Conservation (phyloP, 2,329 filamentous ascomycete species). For the Colletotrichum melonis region DNA sequence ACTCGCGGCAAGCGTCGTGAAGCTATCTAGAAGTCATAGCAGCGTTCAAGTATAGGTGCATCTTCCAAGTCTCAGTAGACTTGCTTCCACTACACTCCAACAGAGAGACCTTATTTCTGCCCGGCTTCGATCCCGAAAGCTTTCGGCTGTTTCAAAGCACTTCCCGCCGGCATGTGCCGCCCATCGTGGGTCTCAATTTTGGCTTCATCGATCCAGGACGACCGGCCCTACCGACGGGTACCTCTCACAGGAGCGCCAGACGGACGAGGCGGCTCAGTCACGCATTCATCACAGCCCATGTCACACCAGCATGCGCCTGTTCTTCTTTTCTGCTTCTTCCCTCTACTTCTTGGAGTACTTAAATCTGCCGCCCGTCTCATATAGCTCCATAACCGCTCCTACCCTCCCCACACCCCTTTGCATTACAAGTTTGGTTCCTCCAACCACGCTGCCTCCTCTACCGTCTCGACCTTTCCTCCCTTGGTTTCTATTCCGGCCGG, state of each 20-base stretch:
- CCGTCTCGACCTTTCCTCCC: background rate
- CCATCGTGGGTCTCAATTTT: background rate
- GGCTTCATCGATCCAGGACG: background rate
- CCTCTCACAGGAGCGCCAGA: background rate
- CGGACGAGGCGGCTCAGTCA: conserved; percentile 15
- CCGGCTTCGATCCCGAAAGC: background rate
- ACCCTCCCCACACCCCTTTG: conserved; percentile 8
- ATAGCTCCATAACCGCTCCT: conserved; percentile 12
- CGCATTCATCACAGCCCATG: background rate
- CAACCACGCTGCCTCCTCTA: conserved; percentile 16
- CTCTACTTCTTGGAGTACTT: background rate
- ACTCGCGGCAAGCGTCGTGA: background rate
- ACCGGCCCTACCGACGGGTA: background rate
- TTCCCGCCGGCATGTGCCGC: background rate
- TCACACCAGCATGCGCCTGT: conserved; percentile 2
- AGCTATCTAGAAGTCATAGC: background rate
- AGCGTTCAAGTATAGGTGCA: background rate
- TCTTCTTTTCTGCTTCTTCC: background rate
- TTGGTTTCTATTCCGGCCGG: background rate
- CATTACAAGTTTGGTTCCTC: conserved; percentile 11
- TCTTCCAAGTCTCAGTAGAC: background rate
- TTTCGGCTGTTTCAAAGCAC: background rate
- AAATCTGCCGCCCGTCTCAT: conserved; percentile 14
- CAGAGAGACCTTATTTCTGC: background rate
- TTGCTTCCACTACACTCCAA: background rate